Evolutionary conservation across 2,329 filamentous ascomycete species (phyloP).

Genomic region (Fusarium subglutinans): DNA sequence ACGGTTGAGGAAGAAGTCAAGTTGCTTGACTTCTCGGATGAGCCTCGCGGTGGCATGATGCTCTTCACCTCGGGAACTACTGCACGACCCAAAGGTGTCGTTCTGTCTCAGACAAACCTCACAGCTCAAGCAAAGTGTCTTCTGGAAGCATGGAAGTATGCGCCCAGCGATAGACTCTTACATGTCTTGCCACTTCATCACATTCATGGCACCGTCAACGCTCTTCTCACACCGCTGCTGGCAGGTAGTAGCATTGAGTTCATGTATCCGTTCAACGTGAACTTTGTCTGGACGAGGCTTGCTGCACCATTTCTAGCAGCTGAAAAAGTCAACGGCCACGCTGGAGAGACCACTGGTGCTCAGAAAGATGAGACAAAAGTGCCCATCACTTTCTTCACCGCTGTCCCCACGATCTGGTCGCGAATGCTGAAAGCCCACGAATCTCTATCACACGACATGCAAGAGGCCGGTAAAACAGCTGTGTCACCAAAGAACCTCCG

Average conservation of each 20-base stretch:
- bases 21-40: slow-evolving; percentile 61
- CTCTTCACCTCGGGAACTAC: slow-evolving; percentile 98
- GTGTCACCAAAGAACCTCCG: slow-evolving; percentile 82
- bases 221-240: slow-evolving; percentile 85
- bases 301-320: slow-evolving; percentile 76
- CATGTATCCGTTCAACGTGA: slow-evolving; percentile 91
- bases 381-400: slow-evolving; percentile 88
- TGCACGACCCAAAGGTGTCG: slow-evolving; percentile 92
- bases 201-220: slow-evolving; percentile 96
- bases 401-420: slow-evolving; percentile 94
- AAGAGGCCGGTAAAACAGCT: slow-evolving; percentile 73
- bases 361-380: slow-evolving; percentile 30
- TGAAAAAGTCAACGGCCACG: slow-evolving; percentile 39
- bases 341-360: neutral
- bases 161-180: slow-evolving; percentile 78
- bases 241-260: slow-evolving; percentile 92
- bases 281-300: slow-evolving; percentile 85
- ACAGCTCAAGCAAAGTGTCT: slow-evolving; percentile 85
- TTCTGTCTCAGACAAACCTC: slow-evolving; percentile 81
- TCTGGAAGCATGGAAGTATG: slow-evolving; percentile 87
- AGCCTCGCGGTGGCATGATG: slow-evolving; percentile 82
- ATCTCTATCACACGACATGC: slow-evolving; percentile 65
- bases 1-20: slow-evolving; percentile 61
- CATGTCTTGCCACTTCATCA: slow-evolving; percentile 95
- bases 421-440: slow-evolving; percentile 82